phyloP scores from a whole-genome alignment of 1,139 yeast species.

The Williopsis jadinii region DNA sequence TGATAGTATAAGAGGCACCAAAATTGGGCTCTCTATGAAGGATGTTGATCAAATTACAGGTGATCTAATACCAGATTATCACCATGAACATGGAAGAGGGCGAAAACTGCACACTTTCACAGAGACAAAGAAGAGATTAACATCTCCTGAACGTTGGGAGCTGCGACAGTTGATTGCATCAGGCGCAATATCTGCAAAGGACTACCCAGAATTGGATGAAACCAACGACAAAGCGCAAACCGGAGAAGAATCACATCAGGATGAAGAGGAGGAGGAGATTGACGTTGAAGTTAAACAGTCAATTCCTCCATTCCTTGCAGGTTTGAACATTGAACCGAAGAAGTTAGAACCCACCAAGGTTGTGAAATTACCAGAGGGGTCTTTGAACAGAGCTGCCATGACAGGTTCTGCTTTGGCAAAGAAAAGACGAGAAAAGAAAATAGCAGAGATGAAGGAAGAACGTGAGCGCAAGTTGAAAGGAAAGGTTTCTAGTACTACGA shows the following conservation, averaged over 20 bases:
- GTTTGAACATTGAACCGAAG: constrained; percentile 30
- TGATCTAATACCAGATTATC: constrained; percentile 24
- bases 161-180: constrained; percentile 74
- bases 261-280: constrained; percentile 36
- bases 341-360: constrained; percentile 49
- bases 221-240: constrained; percentile 35
- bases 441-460: constrained; percentile 42
- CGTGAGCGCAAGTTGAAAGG: constrained; percentile 22
- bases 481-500: constrained; percentile 1
- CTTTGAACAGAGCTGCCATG: constrained; percentile 69
- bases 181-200: constrained; percentile 64
- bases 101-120: constrained; percentile 19
- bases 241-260: constrained; percentile 26
- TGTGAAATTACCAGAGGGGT: constrained; percentile 70
- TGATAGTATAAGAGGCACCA: constrained; percentile 38
- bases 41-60: constrained; percentile 74
- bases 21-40: constrained; percentile 62
- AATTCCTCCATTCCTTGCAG: constrained; percentile 68
- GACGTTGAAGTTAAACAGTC: constrained; percentile 68
- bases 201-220: constrained; percentile 63
- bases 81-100: constrained; percentile 16
- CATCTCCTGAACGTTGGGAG: constrained; percentile 92
- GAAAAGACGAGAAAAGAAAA: constrained; percentile 55
- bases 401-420: constrained; percentile 66
- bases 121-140: constrained; percentile 40